Percentiles rank a stretch among this genome's conserved stretches.
Evolutionary conservation across 768 basidiomycete species (phyloP).

Genomic region (Agrocybe pediades): DNA sequence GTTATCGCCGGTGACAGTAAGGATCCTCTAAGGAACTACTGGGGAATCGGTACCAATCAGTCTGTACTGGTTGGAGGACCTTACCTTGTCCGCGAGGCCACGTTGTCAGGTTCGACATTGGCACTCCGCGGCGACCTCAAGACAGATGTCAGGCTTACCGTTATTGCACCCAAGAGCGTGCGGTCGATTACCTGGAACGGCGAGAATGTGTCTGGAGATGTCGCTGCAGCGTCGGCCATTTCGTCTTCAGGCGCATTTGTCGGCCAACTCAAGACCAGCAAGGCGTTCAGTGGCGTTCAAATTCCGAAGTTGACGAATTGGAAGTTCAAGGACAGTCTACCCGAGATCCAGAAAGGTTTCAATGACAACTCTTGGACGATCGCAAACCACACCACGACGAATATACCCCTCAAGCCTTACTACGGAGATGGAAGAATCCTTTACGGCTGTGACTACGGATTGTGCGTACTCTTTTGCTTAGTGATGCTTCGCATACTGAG

Average conservation of each 20-base stretch:
- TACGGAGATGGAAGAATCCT: slow-evolving; percentile 79
- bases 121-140: slow-evolving; percentile 72
- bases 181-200: slow-evolving; percentile 76
- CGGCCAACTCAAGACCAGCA: slow-evolving; percentile 41
- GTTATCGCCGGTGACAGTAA: slow-evolving; percentile 45
- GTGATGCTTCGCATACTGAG: slow-evolving; percentile 2
- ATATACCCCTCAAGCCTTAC: slow-evolving; percentile 66
- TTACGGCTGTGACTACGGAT: slow-evolving; percentile 87
- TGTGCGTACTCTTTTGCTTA: slow-evolving; percentile 45
- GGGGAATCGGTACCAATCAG: slow-evolving; percentile 72
- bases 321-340: slow-evolving; percentile 76
- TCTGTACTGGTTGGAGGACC: slow-evolving; percentile 69
- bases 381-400: slow-evolving; percentile 75
- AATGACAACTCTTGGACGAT: slow-evolving; percentile 65
- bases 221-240: slow-evolving; percentile 27
- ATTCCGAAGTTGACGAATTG: slow-evolving; percentile 62
- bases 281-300: slow-evolving; percentile 30
- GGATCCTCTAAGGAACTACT: slow-evolving; percentile 58
- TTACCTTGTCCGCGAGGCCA: slow-evolving; percentile 61
- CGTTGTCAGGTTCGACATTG: slow-evolving; percentile 49
- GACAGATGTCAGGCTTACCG: slow-evolving; percentile 53
- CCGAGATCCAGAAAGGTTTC: slow-evolving; percentile 61
- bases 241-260: slow-evolving; percentile 48
- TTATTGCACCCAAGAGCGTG: slow-evolving; percentile 61
- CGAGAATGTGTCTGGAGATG: slow-evolving; percentile 38